Base-by-base conservation (phyloP, 192 early-diverging fungal genomes). In the Obelidium mucronatum region DNA sequence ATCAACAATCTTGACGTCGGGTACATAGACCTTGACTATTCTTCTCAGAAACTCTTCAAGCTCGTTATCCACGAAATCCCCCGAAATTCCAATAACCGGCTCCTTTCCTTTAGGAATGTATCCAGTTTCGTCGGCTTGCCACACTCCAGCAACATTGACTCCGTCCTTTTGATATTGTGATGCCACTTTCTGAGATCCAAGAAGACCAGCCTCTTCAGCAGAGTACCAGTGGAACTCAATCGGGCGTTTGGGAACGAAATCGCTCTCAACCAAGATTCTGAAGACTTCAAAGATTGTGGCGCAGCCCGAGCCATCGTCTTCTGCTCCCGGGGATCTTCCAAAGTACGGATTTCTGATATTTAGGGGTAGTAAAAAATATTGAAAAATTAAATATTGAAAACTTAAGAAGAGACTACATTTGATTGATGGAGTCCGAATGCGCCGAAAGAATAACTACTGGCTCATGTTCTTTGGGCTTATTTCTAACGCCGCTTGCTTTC, bases 81-180 rank as follows among this genome's bases (percentile, higher is more conserved):
- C 85, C 44, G 94, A 86, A 40, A 99, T 86, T 35, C 93, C 97
- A 78, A 97, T 73, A 26, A 83, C 77, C 30, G 66, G 73, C 26
- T 55, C 31, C 79, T 65, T 90, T 84, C 56, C 82, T 66, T 62
- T 85, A 76, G 80, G 88, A 77, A 79, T 81, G 74, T 92, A 98
- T 34, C 95, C 97, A 19, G 96, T 97, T 95, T 97, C 97, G 78
- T 98, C 97, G 77, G 92, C 88, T 73, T 97, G 95, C 37, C 93
- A 82, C 85, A 94, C 93, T 34, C 89, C 95, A 63, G 88, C 82
- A 3, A 98, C 92, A 26, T 84, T 75, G 51, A 86, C 84, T 2
- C 73, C 79, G 15, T 82, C 79, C n/a, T 84, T 66, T 66, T 87
- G 79, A 81, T 96, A 97, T 34, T 86, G 78, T 42, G 83, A 61